These are phyloP conservation scores for Tolypocladium tundrense DNA, from an alignment of 2,329 filamentous ascomycete species.

Conservation along the genomic window DNA sequence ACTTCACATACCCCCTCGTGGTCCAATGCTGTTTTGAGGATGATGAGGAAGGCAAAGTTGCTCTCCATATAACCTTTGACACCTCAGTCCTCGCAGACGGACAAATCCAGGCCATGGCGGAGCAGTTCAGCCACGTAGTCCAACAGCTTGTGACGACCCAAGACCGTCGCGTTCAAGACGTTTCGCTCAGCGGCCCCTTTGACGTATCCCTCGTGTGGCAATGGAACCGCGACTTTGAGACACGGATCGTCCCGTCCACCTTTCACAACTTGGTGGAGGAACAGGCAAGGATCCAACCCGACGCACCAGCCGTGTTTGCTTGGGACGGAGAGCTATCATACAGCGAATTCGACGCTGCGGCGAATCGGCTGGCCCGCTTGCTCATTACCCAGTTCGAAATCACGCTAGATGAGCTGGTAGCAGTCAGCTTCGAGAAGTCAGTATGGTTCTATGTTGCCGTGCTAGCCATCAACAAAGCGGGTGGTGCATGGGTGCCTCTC, in stretches of 20 bases:
- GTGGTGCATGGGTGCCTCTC: constrained; percentile 7
- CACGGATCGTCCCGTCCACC: no score
- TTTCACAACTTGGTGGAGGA: no score
- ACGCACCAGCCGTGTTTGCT: constrained; percentile 25
- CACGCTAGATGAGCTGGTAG: constrained; percentile 16
- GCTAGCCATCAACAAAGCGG: constrained; percentile 6
- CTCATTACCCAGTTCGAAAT: constrained; percentile 19
- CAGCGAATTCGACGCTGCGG: constrained; percentile 24
- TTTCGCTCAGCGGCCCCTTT: no score
- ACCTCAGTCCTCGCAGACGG: no score
- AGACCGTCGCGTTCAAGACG: no score
- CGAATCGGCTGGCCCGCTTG: constrained; percentile 24
- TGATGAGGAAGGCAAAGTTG: no score
- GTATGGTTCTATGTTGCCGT: constrained; percentile 17
- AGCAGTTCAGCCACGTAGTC: no score
- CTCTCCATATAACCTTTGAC: not conserved
- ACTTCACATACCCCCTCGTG: constrained; percentile 4
- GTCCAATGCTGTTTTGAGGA: not conserved
- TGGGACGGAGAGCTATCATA: constrained; percentile 34
- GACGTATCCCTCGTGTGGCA: not conserved
- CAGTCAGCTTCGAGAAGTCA: constrained; percentile 21
- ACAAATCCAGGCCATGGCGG: no score
- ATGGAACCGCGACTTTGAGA: no score
- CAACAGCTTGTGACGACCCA: no score
- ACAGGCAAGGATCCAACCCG: no score